Evolutionary conservation across 2,329 filamentous ascomycete genomes (phyloP), one percentile per base, ranked within the genome.

Genomic region (Talaromyces piceae): DNA sequence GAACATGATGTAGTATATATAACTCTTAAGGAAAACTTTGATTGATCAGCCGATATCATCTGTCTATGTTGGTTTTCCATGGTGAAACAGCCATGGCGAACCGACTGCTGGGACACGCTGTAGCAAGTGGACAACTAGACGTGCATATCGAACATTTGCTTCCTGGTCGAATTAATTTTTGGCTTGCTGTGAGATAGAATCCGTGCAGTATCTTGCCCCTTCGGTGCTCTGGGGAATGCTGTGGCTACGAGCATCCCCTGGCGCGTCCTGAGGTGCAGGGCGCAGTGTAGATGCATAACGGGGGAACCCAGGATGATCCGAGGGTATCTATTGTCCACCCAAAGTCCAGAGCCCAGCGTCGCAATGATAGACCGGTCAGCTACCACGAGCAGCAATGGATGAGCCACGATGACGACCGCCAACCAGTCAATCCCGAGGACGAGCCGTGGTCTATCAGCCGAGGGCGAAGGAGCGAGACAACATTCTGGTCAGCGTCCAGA

Each of bases 191-290:
- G n/a, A n/a, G n/a, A n/a, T n/a, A n/a, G n/a, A n/a, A n/a, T n/a
- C n/a, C n/a, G n/a, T n/a, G n/a, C n/a, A n/a, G n/a, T n/a, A n/a
- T n/a, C n/a, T n/a, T n/a, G 7, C 23, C 13, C n/a, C 13, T 43
- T 43, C 20, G 13, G n/a, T 43, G n/a, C 13, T 16, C 16, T 12
- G 25, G 20, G 20, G 25, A 12, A 25, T 43, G 11, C 23, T 16
- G 39, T 43, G 39, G 39, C 39, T n/a, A 25, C 23, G 23, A 25
- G 20, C 13, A 12, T 23, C 20, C n/a, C 20, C 23, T 9, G 22
- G 11, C 39, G 48, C 41, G 41, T 44, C 18, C 22, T 50, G 48
- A 41, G 41, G 48, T 50, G 48, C 48, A 50, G 41, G 23, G 43
- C 45, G 48, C 47, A 44, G 16, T 20, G 4, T 20, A 18, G 25